Evolutionary conservation across 371 early-diverging fungal genomes (phyloP).

Genomic region (Syncephalastrum contaminatum): DNA sequence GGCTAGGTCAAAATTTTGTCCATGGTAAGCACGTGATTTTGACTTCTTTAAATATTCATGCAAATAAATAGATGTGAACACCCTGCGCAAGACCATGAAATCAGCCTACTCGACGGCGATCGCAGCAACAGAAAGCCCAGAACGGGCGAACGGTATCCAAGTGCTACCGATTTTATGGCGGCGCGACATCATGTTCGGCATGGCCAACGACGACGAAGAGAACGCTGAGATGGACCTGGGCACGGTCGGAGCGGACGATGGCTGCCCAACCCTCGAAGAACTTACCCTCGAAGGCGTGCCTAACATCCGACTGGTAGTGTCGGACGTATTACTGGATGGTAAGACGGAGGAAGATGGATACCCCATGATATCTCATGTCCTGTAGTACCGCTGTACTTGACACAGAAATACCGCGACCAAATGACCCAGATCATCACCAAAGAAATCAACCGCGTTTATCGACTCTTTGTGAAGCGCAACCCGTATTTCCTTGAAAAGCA

Average conservation of each 20-base stretch:
- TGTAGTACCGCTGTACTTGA: conserved; percentile 80
- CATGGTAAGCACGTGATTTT: conserved; percentile 48
- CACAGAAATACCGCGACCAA: conserved; percentile 74
- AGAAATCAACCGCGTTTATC: conserved; percentile 78
- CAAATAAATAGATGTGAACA: conserved; percentile 60
- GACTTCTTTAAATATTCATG: neutral
- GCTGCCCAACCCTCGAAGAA: conserved; percentile 73
- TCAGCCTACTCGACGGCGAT: conserved; percentile 43
- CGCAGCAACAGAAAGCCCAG: conserved; percentile 24
- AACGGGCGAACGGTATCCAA: conserved; percentile 66
- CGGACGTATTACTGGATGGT: conserved; percentile 85
- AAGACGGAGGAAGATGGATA: conserved; percentile 9
- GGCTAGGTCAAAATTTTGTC: conserved; percentile 72
- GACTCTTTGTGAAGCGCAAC: conserved; percentile 65
- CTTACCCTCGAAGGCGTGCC: conserved; percentile 82
- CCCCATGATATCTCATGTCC: neutral
- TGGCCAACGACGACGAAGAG: conserved; percentile 46
- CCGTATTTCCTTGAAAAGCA: conserved; percentile 63
- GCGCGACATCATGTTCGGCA: conserved; percentile 74
- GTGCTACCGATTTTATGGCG: conserved; percentile 87
- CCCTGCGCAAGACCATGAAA: conserved; percentile 72
- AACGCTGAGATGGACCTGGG: conserved; percentile 55
- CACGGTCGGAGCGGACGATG: conserved; percentile 52
- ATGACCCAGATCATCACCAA: conserved; percentile 75
- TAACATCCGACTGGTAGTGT: conserved; percentile 75